These are phyloP conservation scores for Apiotrichum sp. DNA, from an alignment of 1,284 basidiomycete species.

Conservation along the genomic window DNA sequence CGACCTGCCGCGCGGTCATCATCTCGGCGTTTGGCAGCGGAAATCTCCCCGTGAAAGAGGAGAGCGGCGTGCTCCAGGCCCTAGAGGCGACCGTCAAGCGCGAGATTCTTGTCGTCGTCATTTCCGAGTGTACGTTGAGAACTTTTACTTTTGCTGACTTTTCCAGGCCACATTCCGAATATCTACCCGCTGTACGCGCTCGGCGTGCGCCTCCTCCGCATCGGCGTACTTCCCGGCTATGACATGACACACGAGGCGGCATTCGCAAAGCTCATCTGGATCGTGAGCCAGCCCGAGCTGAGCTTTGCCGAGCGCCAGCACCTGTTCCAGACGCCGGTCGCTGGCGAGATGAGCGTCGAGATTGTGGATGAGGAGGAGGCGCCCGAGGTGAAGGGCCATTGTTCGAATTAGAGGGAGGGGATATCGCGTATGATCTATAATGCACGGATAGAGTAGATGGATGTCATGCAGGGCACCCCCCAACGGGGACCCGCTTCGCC, in stretches of 20 bases:
- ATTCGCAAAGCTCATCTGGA: conserved; percentile 43
- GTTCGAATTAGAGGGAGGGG: too few relatives aligned
- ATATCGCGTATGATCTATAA: too few relatives aligned
- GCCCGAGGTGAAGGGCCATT: background rate
- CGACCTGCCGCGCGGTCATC: conserved; percentile 40
- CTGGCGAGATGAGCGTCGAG: conserved; percentile 34
- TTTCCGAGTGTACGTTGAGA: conserved; percentile 30
- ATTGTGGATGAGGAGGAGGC: background rate
- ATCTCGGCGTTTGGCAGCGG: conserved; percentile 41
- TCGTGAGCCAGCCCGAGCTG: conserved; percentile 35
- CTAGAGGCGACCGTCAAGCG: conserved; percentile 33
- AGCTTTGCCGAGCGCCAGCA: conserved; percentile 35
- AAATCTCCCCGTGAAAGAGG: conserved; percentile 36
- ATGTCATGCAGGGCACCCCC: too few relatives aligned
- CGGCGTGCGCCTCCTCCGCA: conserved; percentile 32
- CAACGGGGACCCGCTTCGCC: too few relatives aligned
- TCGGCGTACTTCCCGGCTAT: conserved; percentile 40
- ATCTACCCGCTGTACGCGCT: conserved; percentile 44
- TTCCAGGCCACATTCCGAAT: conserved; percentile 35
- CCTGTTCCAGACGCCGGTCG: conserved; percentile 34
- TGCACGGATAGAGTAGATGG: too few relatives aligned
- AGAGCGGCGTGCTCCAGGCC: conserved; percentile 32
- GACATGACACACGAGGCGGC: conserved; percentile 46
- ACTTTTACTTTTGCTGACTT: too few relatives aligned
- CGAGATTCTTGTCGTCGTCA: conserved; percentile 44